Conservation (phyloP, 2,329 filamentous ascomycete genomes). For the Endothia cerciana region DNA sequence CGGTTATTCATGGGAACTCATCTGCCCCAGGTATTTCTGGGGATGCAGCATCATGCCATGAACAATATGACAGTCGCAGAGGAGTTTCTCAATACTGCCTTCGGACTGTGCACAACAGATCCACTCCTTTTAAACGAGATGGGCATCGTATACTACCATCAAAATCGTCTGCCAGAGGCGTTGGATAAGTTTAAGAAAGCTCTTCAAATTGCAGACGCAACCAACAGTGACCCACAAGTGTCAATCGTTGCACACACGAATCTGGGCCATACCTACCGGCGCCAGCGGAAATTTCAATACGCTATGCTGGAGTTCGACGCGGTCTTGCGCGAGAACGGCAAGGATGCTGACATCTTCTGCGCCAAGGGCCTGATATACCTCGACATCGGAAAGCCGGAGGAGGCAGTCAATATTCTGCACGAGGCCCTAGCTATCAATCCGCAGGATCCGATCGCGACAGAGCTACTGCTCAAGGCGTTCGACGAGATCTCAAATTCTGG, state of each 20-base stretch:
- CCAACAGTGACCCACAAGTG: slow-evolving; percentile 79
- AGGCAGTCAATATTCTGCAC: slow-evolving; percentile 82
- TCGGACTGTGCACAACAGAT: slow-evolving; percentile 79
- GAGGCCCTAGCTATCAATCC: slow-evolving; percentile 79
- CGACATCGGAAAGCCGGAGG: slow-evolving; percentile 73
- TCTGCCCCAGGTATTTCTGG: slow-evolving; percentile 90
- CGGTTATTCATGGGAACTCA: slow-evolving; percentile 96
- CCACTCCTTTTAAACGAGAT: slow-evolving; percentile 93
- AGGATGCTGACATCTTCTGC: slow-evolving; percentile 77
- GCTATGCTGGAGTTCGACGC: slow-evolving; percentile 84
- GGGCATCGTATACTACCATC: slow-evolving; percentile 94
- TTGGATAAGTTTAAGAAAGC: slow-evolving; percentile 78
- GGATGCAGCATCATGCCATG: slow-evolving; percentile 96
- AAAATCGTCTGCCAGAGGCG: slow-evolving; percentile 76
- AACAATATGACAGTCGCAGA: slow-evolving; percentile 94
- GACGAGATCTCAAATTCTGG: slow-evolving; percentile 57
- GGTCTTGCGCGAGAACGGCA: slow-evolving; percentile 80
- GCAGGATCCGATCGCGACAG: slow-evolving; percentile 80
- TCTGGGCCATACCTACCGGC: slow-evolving; percentile 83
- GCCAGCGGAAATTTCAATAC: slow-evolving; percentile 68
- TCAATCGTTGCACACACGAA: slow-evolving; percentile 88
- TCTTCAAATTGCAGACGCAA: slow-evolving; percentile 75
- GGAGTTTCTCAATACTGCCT: slow-evolving; percentile 91
- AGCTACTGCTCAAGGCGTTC: slow-evolving; percentile 73
- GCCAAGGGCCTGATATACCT: slow-evolving; percentile 85